Conservation (phyloP, 1,284 basidiomycete species). For the Heterobasidion occidentale region DNA sequence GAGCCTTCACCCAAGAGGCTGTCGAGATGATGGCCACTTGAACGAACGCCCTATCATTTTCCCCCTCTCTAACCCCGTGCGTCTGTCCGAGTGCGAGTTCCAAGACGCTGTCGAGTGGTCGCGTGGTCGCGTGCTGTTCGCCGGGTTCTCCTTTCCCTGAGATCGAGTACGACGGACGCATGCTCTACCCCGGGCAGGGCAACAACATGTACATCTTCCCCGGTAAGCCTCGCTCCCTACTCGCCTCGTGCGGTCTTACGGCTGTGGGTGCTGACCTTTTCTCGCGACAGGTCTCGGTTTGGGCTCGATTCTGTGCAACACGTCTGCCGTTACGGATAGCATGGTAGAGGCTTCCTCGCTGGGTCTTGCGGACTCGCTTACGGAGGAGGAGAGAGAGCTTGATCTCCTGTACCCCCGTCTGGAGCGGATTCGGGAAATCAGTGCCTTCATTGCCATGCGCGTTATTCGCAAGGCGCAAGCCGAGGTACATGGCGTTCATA, state of each 20-base stretch:
- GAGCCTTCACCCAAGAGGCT: slow-evolving; percentile 74
- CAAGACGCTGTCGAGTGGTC: slow-evolving; percentile 78
- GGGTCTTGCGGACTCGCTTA: slow-evolving; percentile 75
- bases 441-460: slow-evolving; percentile 59
- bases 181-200: slow-evolving; percentile 79
- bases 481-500: slow-evolving; percentile 36
- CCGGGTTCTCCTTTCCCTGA: slow-evolving; percentile 87
- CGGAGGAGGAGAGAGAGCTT: slow-evolving; percentile 54
- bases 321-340: slow-evolving; percentile 59
- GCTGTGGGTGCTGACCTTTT: slow-evolving; percentile 3
- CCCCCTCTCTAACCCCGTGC: slow-evolving; percentile 91
- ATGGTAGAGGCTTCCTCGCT: slow-evolving; percentile 80
- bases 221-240: slow-evolving; percentile 27
- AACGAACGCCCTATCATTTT: slow-evolving; percentile 91
- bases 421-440: slow-evolving; percentile 80
- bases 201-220: slow-evolving; percentile 88
- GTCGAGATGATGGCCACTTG: slow-evolving; percentile 78
- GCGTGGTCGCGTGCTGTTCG: slow-evolving; percentile 74
- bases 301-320: slow-evolving; percentile 67
- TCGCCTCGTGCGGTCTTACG: slow-evolving; percentile 10
- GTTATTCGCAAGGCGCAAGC: slow-evolving; percentile 78
- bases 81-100: slow-evolving; percentile 81
- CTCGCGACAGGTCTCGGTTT: slow-evolving; percentile 62
- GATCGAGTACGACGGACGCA: slow-evolving; percentile 49
- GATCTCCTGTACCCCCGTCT: slow-evolving; percentile 73